Evolutionary conservation across 139 green algal species (phyloP).

Genomic region (Tetraselmis striata): DNA sequence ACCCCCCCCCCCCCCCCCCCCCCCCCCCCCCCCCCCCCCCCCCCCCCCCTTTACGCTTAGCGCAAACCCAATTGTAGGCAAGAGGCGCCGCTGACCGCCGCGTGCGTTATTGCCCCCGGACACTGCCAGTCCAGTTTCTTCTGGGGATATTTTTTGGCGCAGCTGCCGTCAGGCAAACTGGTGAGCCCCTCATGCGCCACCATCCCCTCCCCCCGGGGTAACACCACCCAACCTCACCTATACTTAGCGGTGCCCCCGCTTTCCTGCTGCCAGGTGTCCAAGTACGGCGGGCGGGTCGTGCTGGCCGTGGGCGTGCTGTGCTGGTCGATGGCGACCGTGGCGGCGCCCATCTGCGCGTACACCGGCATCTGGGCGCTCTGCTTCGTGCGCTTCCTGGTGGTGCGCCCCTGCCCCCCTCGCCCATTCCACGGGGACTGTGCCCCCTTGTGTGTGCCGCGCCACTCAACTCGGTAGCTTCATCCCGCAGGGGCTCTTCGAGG

Average conservation of each 20-base stretch:
- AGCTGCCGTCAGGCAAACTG: slow-evolving; percentile 6
- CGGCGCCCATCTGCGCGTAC: not conserved
- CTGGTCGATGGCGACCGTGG: slow-evolving; percentile 67
- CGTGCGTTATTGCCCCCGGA: too few relatives aligned
- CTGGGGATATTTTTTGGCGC: slow-evolving; percentile 7
- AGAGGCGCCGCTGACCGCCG: too few relatives aligned
- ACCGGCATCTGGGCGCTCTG: slow-evolving; percentile 43
- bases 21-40: too few relatives aligned
- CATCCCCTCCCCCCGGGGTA: not conserved
- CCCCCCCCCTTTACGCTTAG: too few relatives aligned
- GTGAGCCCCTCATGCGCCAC: not conserved
- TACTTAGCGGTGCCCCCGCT: not conserved
- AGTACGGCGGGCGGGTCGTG: slow-evolving; percentile 34
- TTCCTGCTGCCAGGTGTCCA: not conserved
- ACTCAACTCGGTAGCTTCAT: too few relatives aligned
- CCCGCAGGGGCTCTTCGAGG: not conserved
- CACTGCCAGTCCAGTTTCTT: too few relatives aligned
- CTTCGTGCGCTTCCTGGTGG: slow-evolving; percentile 64
- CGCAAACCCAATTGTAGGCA: too few relatives aligned
- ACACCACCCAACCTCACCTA: too few relatives aligned
- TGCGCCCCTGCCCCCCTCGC: slow-evolving; percentile 68
- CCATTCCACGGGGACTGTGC: slow-evolving; percentile 56
- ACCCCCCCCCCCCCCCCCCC: too few relatives aligned
- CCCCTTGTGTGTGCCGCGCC: too few relatives aligned
- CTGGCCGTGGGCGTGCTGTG: slow-evolving; percentile 79